Evolutionary conservation across 257 asterid species (phyloP).

Genomic region (Penstemon barbatus): DNA sequence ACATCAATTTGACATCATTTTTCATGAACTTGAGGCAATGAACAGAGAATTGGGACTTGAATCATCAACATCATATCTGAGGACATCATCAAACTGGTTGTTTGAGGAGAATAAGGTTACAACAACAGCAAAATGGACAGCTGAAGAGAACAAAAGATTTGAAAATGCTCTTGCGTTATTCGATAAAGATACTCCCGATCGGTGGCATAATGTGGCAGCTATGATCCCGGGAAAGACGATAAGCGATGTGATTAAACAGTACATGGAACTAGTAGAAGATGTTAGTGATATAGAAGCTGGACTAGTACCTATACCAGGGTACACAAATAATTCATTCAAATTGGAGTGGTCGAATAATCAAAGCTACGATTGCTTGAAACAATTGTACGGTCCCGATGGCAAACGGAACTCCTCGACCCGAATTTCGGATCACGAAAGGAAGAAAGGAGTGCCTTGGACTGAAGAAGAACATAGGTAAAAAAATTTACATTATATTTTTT

Average conservation of each 20-base stretch:
- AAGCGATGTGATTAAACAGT: conserved; percentile 67
- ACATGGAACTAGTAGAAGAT: conserved; percentile 67
- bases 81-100: conserved; percentile 48
- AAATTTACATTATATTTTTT: neutral
- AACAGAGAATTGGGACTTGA: conserved; percentile 51
- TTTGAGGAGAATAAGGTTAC: conserved; percentile 45
- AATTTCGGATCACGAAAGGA: conserved; percentile 66
- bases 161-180: conserved; percentile 77
- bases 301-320: conserved; percentile 64
- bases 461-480: conserved; percentile 90
- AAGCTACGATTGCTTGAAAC: conserved; percentile 43
- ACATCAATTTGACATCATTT: neutral
- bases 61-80: conserved; percentile 41
- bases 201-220: conserved; percentile 83
- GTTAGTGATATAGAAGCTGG: conserved; percentile 78
- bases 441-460: conserved; percentile 92
- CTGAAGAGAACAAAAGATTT: conserved; percentile 74
- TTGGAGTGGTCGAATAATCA: conserved; percentile 54
- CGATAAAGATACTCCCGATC: conserved; percentile 80
- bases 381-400: conserved; percentile 41
- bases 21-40: conserved; percentile 37
- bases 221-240: conserved; percentile 79
- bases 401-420: conserved; percentile 47
- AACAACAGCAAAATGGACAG: conserved; percentile 50
- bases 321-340: conserved; percentile 46